phyloP scores from a whole-genome alignment of 2,329 filamentous ascomycete genomes.

The Paecilomyces sp. region DNA sequence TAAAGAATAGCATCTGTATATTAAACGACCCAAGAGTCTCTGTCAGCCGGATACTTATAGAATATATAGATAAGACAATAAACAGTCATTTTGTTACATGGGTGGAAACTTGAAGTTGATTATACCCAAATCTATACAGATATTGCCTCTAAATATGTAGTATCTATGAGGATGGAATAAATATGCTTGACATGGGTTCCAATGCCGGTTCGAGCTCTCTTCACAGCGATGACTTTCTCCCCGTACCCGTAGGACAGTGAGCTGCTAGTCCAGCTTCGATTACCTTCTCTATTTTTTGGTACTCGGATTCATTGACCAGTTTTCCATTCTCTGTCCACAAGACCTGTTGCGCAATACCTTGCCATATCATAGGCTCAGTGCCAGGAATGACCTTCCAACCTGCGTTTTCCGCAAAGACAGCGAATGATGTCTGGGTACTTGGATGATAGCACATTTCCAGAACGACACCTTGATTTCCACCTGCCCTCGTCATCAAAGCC shows the following conservation, averaged over 20 bases:
- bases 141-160: background rate
- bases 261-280: background rate
- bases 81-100: too few relatives aligned
- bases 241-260: background rate
- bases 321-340: constrained; percentile 12
- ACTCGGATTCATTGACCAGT: background rate
- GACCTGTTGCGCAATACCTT: constrained; percentile 14
- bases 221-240: background rate
- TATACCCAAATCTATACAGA: background rate
- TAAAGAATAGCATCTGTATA: too few relatives aligned
- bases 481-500: background rate
- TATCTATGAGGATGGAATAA: background rate
- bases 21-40: too few relatives aligned
- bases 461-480: constrained; percentile 9
- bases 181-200: background rate
- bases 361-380: constrained; percentile 13
- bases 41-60: too few relatives aligned
- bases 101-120: too few relatives aligned
- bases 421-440: constrained; percentile 9
- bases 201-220: background rate
- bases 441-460: constrained; percentile 20
- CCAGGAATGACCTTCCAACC: constrained; percentile 14
- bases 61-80: too few relatives aligned
- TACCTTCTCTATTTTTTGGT: background rate
- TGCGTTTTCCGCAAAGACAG: constrained; percentile 5